Conservation (phyloP, 352 stramenopile species). For the Pythium utonaiense region DNA sequence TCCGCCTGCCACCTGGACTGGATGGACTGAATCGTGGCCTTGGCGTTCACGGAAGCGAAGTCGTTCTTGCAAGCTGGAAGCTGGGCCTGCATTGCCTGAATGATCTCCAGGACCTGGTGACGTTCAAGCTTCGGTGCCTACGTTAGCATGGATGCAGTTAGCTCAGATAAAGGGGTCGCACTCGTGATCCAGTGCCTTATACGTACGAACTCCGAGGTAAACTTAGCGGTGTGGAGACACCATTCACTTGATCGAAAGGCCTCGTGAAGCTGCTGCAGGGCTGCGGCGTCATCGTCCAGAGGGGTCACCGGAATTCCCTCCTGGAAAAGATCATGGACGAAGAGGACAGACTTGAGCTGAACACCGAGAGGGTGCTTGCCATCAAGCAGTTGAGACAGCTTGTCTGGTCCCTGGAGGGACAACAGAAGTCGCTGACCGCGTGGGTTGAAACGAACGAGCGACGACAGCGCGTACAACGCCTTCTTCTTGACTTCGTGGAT, state of each 20-base stretch:
- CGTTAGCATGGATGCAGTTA: too few species aligned
- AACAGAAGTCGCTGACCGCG: constrained; percentile 66
- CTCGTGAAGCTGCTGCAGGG: constrained; percentile 44
- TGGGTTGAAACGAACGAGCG: constrained; percentile 61
- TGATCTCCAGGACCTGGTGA: constrained; percentile 47
- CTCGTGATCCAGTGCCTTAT: neutral
- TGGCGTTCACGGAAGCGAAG: constrained; percentile 36
- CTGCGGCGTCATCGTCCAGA: constrained; percentile 14
- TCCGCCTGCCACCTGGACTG: constrained; percentile 27
- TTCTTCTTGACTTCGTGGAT: constrained; percentile 84
- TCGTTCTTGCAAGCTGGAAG: constrained; percentile 46
- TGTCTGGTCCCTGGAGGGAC: constrained; percentile 24
- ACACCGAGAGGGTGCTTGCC: constrained; percentile 39
- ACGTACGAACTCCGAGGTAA: constrained; percentile 33
- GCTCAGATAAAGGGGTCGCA: too few species aligned
- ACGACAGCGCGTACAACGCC: constrained; percentile 72
- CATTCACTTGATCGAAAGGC: constrained; percentile 46
- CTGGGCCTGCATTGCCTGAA: constrained; percentile 61
- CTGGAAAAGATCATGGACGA: constrained; percentile 64
- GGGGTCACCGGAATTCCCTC: constrained; percentile 26
- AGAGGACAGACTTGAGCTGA: constrained; percentile 69
- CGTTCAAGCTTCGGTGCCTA: constrained; percentile 37
- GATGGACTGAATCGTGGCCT: constrained; percentile 34
- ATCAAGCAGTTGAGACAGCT: constrained; percentile 37
- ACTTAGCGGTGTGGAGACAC: constrained; percentile 49